Percentiles rank a stretch among this genome's conserved stretches.
These are phyloP conservation scores for Rosa multiflora DNA, from an alignment of 306 rosid genomes.

Conservation along the genomic window DNA sequence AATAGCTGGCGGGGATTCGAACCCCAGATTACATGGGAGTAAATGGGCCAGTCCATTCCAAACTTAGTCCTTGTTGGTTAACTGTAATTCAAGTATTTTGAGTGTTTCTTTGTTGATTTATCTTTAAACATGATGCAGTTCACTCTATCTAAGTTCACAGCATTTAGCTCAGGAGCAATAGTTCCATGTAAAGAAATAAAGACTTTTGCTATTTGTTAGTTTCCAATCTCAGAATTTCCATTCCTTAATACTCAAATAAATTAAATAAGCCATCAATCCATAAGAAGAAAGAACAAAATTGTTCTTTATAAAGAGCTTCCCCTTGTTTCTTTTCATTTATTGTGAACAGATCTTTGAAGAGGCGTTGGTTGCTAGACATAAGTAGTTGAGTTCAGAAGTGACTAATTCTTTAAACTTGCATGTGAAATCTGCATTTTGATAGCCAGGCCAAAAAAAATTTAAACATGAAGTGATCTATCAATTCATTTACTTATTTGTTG, in stretches of 20 bases:
- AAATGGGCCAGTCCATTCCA: too few relatives aligned
- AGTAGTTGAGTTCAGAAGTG: background rate
- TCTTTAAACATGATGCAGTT: background rate
- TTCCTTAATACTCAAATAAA: background rate
- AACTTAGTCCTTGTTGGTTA: background rate
- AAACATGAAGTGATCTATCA: constrained; percentile 10
- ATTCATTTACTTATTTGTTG: constrained; percentile 9
- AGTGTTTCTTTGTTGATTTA: background rate
- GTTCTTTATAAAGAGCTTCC: background rate
- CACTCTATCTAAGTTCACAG: background rate
- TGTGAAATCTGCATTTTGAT: constrained; percentile 1
- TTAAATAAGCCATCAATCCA: background rate
- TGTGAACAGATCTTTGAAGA: background rate
- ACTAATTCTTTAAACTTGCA: constrained; percentile 1
- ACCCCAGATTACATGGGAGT: background rate
- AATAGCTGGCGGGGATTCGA: background rate
- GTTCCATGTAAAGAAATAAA: background rate
- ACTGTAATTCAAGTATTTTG: background rate
- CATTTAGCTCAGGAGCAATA: background rate
- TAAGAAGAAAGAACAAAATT: too few relatives aligned
- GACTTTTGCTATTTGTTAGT: background rate
- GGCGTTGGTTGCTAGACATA: background rate
- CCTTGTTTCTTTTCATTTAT: background rate
- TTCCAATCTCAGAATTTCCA: background rate
- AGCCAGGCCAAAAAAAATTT: constrained; percentile 3